These are phyloP conservation scores for Ustilago cynodontis DNA, from an alignment of 1,284 basidiomycete genomes.

Conservation along the genomic window DNA sequence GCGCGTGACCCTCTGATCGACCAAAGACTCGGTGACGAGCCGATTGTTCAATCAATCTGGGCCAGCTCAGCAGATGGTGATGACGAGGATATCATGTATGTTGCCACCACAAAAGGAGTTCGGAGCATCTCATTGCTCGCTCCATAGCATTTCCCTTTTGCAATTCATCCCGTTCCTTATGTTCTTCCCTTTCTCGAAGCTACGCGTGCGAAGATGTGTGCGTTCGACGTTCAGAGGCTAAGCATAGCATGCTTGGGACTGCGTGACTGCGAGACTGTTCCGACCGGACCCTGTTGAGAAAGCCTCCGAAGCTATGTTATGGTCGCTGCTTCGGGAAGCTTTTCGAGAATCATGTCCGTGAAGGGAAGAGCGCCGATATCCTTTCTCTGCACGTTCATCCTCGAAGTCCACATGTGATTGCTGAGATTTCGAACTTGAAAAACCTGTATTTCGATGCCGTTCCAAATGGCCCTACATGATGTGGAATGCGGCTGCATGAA, in stretches of 20 bases:
- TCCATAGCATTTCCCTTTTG: background rate
- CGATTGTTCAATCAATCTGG: conserved; percentile 45
- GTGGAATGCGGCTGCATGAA: background rate
- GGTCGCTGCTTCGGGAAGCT: no score
- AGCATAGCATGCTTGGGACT: no score
- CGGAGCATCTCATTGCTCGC: conserved; percentile 22
- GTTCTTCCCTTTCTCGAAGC: background rate
- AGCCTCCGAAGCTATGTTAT: no score
- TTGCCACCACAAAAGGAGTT: conserved; percentile 25
- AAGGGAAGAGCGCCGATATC: background rate
- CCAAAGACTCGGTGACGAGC: conserved; percentile 31
- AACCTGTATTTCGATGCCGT: background rate
- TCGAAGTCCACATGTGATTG: background rate
- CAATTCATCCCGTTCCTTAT: background rate
- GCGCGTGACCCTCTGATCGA: conserved; percentile 38
- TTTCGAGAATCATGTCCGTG: no score
- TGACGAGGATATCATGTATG: conserved; percentile 27
- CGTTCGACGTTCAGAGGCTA: no score
- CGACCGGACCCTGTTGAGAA: no score
- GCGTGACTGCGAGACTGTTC: no score
- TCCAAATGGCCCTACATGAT: background rate
- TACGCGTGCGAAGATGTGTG: no score
- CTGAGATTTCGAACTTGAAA: background rate
- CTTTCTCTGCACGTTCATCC: background rate
- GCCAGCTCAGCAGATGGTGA: conserved; percentile 5